Evolutionary conservation across 805 yeast genomes (phyloP).

Genomic region (Metschnikowia shivogae): DNA sequence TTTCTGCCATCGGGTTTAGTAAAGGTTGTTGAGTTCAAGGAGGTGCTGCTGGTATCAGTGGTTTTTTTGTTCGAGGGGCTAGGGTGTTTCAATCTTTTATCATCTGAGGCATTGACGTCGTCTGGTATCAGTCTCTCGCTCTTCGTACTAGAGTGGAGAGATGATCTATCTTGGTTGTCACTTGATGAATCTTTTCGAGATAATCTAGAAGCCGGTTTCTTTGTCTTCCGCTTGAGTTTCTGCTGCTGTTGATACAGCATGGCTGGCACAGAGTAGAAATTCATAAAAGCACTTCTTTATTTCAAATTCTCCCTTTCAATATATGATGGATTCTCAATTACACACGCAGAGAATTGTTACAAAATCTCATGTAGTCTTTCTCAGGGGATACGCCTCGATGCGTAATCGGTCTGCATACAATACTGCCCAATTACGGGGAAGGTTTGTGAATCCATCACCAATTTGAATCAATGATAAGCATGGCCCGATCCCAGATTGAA

Average conservation of each 20-base stretch:
- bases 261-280: constrained; percentile 36
- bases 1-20: neutral
- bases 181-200: constrained; percentile 1
- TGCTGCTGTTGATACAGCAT: constrained; percentile 41
- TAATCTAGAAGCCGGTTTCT: constrained; percentile 8
- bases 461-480: no score
- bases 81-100: neutral
- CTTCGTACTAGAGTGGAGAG: neutral
- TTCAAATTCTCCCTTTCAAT: no score
- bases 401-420: neutral
- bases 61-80: neutral
- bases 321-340: no score
- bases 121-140: neutral
- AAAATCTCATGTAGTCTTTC: neutral
- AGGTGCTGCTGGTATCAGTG: neutral
- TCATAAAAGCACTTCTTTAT: constrained; percentile 20
- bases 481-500: no score
- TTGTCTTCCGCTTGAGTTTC: constrained; percentile 21
- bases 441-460: no score
- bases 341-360: no score
- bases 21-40: neutral
- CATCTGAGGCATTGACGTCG: neutral
- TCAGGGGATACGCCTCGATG: neutral
- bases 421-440: neutral
- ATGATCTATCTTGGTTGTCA: neutral